These are phyloP conservation scores for Tetragonia tetragonoides DNA, from an alignment of 148 eudicot species.

Conservation along the genomic window DNA sequence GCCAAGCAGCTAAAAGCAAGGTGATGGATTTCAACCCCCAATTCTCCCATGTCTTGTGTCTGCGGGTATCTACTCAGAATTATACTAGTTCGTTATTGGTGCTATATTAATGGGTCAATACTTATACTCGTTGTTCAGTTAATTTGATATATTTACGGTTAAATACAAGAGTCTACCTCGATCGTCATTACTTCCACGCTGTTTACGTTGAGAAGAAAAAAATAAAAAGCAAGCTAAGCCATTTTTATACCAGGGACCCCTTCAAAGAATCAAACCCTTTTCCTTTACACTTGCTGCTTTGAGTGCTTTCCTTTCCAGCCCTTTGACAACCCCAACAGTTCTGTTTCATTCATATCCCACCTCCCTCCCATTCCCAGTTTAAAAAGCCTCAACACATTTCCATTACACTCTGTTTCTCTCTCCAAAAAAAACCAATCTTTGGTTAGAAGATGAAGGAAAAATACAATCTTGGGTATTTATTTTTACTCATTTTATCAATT, in stretches of 20 bases:
- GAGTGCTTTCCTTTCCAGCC: slow-evolving; percentile 14
- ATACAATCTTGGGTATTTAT: slow-evolving; percentile 7
- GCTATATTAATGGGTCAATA: too few species aligned
- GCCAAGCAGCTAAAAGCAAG: neutral
- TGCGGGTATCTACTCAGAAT: too few species aligned
- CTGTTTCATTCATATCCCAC: neutral
- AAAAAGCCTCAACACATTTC: slow-evolving; percentile 15
- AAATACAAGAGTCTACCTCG: too few species aligned
- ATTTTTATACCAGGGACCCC: neutral
- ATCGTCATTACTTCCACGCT: too few species aligned
- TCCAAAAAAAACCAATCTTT: slow-evolving; percentile 9
- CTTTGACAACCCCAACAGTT: slow-evolving; percentile 11
- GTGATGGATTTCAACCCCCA: too few species aligned
- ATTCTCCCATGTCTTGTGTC: too few species aligned
- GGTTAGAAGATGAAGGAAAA: slow-evolving; percentile 23
- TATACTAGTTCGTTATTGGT: too few species aligned
- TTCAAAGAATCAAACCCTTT: slow-evolving; percentile 4
- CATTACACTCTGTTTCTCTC: neutral
- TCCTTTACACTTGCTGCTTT: slow-evolving; percentile 9
- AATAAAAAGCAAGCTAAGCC: neutral
- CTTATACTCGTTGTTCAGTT: too few species aligned
- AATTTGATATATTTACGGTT: too few species aligned
- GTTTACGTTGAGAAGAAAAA: neutral
- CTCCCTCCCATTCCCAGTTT: neutral
- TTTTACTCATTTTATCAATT: slow-evolving; percentile 29